phyloP scores from a whole-genome alignment of 1,139 yeast genomes.

The Hanseniaspora uvarum region DNA sequence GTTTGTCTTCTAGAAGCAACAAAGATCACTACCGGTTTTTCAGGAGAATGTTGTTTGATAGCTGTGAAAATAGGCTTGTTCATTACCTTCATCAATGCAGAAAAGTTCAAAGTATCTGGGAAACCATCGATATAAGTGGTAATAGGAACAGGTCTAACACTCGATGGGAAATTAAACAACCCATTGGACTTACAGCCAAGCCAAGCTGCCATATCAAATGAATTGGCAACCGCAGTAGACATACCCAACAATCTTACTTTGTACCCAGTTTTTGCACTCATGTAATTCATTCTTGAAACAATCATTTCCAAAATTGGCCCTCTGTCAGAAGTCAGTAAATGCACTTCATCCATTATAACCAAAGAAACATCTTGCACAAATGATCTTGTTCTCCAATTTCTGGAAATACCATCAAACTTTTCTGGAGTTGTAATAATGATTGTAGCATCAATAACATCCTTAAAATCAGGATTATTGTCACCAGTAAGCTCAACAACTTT shows the following conservation, averaged over 20 bases:
- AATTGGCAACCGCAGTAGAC: conserved; percentile 97
- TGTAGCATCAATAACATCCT: conserved; percentile 78
- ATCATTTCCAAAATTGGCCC: conserved; percentile 98
- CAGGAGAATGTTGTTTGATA: conserved; percentile 87
- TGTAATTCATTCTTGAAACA: conserved; percentile 94
- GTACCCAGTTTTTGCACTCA: conserved; percentile 61
- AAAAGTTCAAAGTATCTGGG: conserved; percentile 86
- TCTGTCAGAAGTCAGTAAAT: conserved; percentile 90
- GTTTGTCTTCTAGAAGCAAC: conserved; percentile 98
- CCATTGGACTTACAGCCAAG: conserved; percentile 74
- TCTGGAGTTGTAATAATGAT: conserved; percentile 95
- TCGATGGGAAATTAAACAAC: conserved; percentile 82
- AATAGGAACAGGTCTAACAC: conserved; percentile 94
- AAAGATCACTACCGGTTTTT: conserved; percentile 83
- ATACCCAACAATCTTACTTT: conserved; percentile 80
- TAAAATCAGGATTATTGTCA: conserved; percentile 85
- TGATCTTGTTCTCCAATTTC: conserved; percentile 93
- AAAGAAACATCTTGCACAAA: conserved; percentile 86
- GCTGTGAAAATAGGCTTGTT: conserved; percentile 96
- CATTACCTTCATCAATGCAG: conserved; percentile 96
- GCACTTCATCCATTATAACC: conserved; percentile 97
- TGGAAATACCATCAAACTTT: conserved; percentile 95
- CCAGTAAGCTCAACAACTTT: conserved; percentile 89
- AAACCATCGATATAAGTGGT: conserved; percentile 98
- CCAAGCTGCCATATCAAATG: conserved; percentile 98